A percentile compares a stretch with the other conserved stretches of the same genome.
These are phyloP conservation scores for Seiridium cupressi DNA, from an alignment of 2,329 filamentous ascomycete genomes.

Conservation along the genomic window DNA sequence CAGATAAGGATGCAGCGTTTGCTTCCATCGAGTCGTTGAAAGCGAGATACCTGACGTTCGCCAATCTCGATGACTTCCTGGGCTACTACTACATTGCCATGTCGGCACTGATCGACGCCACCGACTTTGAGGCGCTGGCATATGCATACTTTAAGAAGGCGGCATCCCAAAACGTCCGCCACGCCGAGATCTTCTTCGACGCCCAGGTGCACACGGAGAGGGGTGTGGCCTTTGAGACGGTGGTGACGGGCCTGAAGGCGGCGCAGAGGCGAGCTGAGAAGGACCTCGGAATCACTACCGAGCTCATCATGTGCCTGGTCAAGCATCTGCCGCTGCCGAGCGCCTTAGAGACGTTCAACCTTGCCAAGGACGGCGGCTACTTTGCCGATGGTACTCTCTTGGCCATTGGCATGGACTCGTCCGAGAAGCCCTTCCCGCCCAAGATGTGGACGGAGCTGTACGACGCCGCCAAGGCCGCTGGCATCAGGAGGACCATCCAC, in stretches of 20 bases:
- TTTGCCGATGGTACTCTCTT: conserved; percentile 52
- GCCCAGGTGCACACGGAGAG: conserved; percentile 70
- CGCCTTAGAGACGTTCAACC: conserved; percentile 45
- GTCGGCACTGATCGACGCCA: conserved; percentile 60
- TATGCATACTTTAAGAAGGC: conserved; percentile 70
- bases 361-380: conserved; percentile 39
- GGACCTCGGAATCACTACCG: conserved; percentile 63
- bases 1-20: conserved; percentile 59
- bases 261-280: conserved; percentile 59
- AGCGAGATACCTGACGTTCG: conserved; percentile 65
- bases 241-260: conserved; percentile 61
- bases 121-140: conserved; percentile 72
- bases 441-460: conserved; percentile 64
- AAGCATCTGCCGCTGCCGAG: conserved; percentile 64
- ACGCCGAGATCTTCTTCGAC: conserved; percentile 80
- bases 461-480: conserved; percentile 45
- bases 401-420: conserved; percentile 69
- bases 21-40: conserved; percentile 56
- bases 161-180: conserved; percentile 61
- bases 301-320: conserved; percentile 71
- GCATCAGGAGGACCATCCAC: conserved; percentile 67
- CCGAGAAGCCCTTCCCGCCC: conserved; percentile 55
- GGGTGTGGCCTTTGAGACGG: conserved; percentile 60
- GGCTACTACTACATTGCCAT: conserved; percentile 78
- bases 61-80: conserved; percentile 74